A percentile compares a stretch with the other conserved stretches of the same genome.
Conservation (phyloP, 2,329 filamentous ascomycete genomes). For the Phaeosphaeria sp. region DNA sequence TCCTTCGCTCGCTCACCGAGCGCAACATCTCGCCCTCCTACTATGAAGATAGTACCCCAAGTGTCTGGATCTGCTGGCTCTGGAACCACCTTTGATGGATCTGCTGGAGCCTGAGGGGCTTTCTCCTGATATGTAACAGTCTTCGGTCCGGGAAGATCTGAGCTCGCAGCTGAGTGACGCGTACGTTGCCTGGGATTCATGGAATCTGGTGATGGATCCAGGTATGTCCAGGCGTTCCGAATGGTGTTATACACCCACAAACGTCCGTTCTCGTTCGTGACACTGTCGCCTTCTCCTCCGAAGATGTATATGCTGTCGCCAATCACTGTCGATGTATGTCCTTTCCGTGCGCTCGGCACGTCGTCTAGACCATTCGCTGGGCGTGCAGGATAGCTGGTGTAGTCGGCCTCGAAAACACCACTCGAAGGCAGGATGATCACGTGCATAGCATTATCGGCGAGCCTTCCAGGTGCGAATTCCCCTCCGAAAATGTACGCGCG, state of each 20-base stretch:
- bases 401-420: constrained; percentile 53
- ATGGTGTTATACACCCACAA: constrained; percentile 56
- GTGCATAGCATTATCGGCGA: constrained; percentile 61
- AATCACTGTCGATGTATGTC: constrained; percentile 52
- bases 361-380: constrained; percentile 34
- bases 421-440: constrained; percentile 59
- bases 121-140: constrained; percentile 35
- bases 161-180: constrained; percentile 47
- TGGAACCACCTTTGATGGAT: constrained; percentile 50
- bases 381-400: constrained; percentile 45
- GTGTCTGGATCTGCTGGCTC: constrained; percentile 48
- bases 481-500: constrained; percentile 66
- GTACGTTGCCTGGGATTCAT: constrained; percentile 38
- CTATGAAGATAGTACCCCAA: constrained; percentile 60
- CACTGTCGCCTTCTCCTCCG: constrained; percentile 46
- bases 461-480: constrained; percentile 44
- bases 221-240: constrained; percentile 49
- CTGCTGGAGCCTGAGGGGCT: constrained; percentile 50
- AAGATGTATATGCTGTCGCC: constrained; percentile 56
- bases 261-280: constrained; percentile 44
- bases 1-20: constrained; percentile 48
- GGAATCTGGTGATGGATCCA: constrained; percentile 43
- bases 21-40: constrained; percentile 53
- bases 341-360: constrained; percentile 49
- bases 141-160: constrained; percentile 50